phyloP scores from a whole-genome alignment of 2,329 filamentous ascomycete species.

The Proliferodiscus dingleyae region DNA sequence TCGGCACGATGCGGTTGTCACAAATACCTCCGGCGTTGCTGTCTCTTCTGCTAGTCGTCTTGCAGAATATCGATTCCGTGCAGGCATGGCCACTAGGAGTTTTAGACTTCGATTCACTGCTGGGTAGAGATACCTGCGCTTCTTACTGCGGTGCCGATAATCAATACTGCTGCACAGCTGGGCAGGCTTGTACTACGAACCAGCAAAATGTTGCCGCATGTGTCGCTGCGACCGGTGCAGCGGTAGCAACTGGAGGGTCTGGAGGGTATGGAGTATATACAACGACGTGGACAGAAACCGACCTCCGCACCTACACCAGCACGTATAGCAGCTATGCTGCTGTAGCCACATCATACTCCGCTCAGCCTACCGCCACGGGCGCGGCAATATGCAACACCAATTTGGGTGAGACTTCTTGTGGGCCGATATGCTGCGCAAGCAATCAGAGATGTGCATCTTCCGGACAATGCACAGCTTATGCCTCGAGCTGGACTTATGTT shows the following conservation, averaged over 20 bases:
- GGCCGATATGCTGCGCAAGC: constrained; percentile 63
- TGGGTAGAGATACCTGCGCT: constrained; percentile 35
- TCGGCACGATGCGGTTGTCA: constrained; percentile 34
- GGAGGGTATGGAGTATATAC: constrained; percentile 29
- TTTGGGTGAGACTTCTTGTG: constrained; percentile 58
- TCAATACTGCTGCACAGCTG: constrained; percentile 49
- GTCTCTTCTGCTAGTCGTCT: constrained; percentile 35
- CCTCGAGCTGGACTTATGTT: constrained; percentile 34
- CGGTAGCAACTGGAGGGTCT: constrained; percentile 35
- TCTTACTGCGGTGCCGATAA: constrained; percentile 50
- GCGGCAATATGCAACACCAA: constrained; percentile 46
- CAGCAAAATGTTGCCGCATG: constrained; percentile 47
- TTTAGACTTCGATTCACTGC: constrained; percentile 5
- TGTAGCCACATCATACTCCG: constrained; percentile 6
- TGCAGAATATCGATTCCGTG: constrained; percentile 34
- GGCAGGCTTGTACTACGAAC: constrained; percentile 47
- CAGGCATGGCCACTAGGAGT: constrained; percentile 40
- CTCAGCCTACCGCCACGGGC: constrained; percentile 17
- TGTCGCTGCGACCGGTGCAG: constrained; percentile 35
- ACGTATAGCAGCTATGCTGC: constrained; percentile 43
- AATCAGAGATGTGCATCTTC: constrained; percentile 59
- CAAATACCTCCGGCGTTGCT: constrained; percentile 28
- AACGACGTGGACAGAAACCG: constrained; percentile 55
- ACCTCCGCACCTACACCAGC: constrained; percentile 49
- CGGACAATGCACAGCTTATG: constrained; percentile 20